Evolutionary conservation across 257 asterid genomes (phyloP).

Genomic region (Lycium barbarum): DNA sequence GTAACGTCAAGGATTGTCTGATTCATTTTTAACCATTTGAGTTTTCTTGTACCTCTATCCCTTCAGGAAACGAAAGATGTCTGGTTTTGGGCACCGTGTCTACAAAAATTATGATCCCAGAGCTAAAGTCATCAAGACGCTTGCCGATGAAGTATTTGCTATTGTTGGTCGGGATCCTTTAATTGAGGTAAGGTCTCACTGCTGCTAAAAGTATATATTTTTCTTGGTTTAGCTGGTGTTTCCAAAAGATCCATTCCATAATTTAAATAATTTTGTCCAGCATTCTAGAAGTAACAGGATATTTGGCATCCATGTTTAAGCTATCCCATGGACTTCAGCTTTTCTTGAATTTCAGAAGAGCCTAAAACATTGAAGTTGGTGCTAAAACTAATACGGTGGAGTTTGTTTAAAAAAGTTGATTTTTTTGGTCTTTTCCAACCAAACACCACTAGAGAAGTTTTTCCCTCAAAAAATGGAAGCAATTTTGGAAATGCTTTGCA

Average conservation of each 20-base stretch:
- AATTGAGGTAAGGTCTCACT: slow-evolving; percentile 69
- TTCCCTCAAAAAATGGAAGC: neutral
- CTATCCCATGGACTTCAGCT: neutral
- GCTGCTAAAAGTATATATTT: neutral
- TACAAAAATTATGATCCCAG: slow-evolving; percentile 98
- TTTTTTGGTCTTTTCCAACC: neutral
- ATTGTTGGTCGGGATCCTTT: slow-evolving; percentile 99
- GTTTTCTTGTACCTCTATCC: slow-evolving; percentile 22
- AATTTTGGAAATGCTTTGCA: neutral
- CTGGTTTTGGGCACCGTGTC: slow-evolving; percentile 99
- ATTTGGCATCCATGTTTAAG: slow-evolving; percentile 1
- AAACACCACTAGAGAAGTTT: neutral
- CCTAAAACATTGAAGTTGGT: neutral
- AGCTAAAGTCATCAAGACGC: slow-evolving; percentile 91
- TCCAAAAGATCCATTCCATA: neutral
- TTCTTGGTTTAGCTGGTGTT: neutral
- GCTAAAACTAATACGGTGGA: neutral
- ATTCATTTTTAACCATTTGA: slow-evolving; percentile 16
- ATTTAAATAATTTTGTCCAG: neutral
- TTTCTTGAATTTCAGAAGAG: neutral
- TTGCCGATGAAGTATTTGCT: slow-evolving; percentile 97
- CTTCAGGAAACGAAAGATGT: slow-evolving; percentile 96
- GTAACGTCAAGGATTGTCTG: slow-evolving; percentile 15
- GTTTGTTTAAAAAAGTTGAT: neutral
- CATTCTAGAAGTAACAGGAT: slow-evolving; percentile 17